Evolutionary conservation across 345 rosid genomes (phyloP).

Genomic region (Citrus trifoliata): DNA sequence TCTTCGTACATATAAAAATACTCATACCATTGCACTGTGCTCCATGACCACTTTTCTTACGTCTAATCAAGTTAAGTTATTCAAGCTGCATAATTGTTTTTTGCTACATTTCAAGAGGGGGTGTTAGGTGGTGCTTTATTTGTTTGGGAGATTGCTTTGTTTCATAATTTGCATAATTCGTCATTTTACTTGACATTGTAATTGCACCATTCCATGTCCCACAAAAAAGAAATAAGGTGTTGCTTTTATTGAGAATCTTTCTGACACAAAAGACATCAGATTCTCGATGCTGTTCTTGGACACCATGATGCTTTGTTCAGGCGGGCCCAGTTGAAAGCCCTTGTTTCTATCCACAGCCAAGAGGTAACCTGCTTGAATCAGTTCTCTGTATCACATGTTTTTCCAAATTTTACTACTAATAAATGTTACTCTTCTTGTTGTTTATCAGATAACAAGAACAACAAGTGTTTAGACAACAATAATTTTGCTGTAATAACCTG

Average conservation of each 20-base stretch:
- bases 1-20: not conserved
- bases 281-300: conserved; percentile 71
- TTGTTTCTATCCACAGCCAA: conserved; percentile 74
- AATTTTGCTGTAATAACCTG: conserved; percentile 20
- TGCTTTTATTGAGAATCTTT: conserved; percentile 2
- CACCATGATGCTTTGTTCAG: conserved; percentile 67
- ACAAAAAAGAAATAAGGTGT: not conserved
- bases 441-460: not conserved
- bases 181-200: not conserved
- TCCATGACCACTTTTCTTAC: not conserved
- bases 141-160: not conserved
- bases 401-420: not conserved
- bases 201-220: not conserved
- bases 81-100: not conserved
- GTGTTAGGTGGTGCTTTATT: not conserved
- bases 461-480: conserved; percentile 7
- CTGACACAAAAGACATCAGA: conserved; percentile 33
- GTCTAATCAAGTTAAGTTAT: not conserved
- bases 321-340: conserved; percentile 83
- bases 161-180: not conserved
- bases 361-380: conserved; percentile 48
- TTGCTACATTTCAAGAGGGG: not conserved
- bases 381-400: not conserved
- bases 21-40: not conserved
- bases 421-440: not conserved